A percentile compares a stretch with the other conserved stretches of the same genome.
These are phyloP conservation scores for Entonaema liquescens DNA, from an alignment of 495 filamentous ascomycete genomes.

Conservation along the genomic window DNA sequence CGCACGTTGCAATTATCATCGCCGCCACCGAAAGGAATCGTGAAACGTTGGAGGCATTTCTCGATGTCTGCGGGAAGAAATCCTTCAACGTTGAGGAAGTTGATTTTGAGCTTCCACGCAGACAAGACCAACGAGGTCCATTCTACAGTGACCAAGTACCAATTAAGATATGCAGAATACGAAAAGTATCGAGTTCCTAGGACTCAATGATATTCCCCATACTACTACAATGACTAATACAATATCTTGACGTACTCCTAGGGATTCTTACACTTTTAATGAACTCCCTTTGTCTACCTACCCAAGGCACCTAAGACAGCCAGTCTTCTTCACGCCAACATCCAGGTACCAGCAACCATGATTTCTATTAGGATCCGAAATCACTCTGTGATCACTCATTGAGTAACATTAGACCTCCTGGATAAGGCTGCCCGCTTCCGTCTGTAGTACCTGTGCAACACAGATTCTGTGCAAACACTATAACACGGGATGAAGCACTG, in stretches of 20 bases:
- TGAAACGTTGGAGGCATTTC: slow-evolving; percentile 55
- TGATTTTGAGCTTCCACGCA: slow-evolving; percentile 46
- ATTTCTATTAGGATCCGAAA: background rate
- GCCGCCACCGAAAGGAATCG: slow-evolving; percentile 59
- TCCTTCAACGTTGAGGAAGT: slow-evolving; percentile 49
- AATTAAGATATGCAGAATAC: slow-evolving; percentile 54
- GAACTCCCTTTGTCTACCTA: background rate
- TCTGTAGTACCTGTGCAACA: slow-evolving; percentile 30
- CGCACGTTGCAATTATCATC: slow-evolving; percentile 51
- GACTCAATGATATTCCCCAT: background rate
- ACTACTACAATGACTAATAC: too few relatives aligned
- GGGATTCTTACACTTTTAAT: background rate
- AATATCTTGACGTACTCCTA: background rate
- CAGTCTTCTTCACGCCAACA: background rate
- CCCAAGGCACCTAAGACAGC: too few relatives aligned
- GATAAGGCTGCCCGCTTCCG: slow-evolving; percentile 31
- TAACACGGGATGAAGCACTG: slow-evolving; percentile 8
- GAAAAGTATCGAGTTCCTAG: slow-evolving; percentile 2
- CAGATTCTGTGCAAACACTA: slow-evolving; percentile 24
- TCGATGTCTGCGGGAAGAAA: slow-evolving; percentile 46
- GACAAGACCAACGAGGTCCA: slow-evolving; percentile 55
- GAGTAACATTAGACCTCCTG: slow-evolving; percentile 17
- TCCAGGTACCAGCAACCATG: background rate
- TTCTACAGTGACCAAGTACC: slow-evolving; percentile 57
- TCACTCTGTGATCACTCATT: background rate